Evolutionary conservation across 1,139 yeast species (phyloP).

Genomic region (Lodderomyces parapsilosis): DNA sequence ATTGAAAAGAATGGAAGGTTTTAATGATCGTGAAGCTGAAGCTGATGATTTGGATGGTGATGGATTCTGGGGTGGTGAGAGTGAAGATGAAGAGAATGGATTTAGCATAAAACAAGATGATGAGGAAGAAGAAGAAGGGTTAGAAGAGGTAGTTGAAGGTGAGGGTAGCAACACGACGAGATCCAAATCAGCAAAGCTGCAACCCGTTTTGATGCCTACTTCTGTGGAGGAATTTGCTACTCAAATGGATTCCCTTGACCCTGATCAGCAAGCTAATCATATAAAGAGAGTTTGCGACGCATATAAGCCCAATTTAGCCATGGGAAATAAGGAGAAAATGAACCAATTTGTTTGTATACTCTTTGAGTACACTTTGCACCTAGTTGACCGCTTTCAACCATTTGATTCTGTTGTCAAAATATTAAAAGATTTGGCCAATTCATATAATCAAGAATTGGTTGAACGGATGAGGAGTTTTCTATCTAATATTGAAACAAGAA

Average conservation of each 20-base stretch:
- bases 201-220: conserved; percentile 52
- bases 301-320: conserved; percentile 75
- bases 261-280: conserved; percentile 44
- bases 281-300: conserved; percentile 56
- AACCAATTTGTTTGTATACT: conserved; percentile 64
- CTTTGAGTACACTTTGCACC: conserved; percentile 58
- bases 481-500: conserved; percentile 48
- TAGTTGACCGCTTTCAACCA: conserved; percentile 26
- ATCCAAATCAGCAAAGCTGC: conserved; percentile 15
- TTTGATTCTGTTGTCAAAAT: conserved; percentile 48
- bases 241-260: conserved; percentile 24
- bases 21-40: conserved; percentile 49
- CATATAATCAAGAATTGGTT: conserved; percentile 64
- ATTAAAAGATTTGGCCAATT: conserved; percentile 52
- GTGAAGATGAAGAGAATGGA: conserved; percentile 39
- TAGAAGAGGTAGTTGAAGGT: conserved; percentile 19
- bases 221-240: conserved; percentile 51
- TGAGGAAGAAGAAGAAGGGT: conserved; percentile 24
- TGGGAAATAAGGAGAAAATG: conserved; percentile 78
- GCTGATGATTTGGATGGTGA: conserved; percentile 71
- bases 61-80: conserved; percentile 57
- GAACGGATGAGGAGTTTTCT: conserved; percentile 36
- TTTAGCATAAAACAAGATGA: conserved; percentile 20
- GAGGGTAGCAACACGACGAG: conserved; percentile 18
- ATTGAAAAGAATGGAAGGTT: conserved; percentile 80